These are phyloP conservation scores for Ramaria sp. DNA, from an alignment of 768 basidiomycete genomes.

Conservation along the genomic window DNA sequence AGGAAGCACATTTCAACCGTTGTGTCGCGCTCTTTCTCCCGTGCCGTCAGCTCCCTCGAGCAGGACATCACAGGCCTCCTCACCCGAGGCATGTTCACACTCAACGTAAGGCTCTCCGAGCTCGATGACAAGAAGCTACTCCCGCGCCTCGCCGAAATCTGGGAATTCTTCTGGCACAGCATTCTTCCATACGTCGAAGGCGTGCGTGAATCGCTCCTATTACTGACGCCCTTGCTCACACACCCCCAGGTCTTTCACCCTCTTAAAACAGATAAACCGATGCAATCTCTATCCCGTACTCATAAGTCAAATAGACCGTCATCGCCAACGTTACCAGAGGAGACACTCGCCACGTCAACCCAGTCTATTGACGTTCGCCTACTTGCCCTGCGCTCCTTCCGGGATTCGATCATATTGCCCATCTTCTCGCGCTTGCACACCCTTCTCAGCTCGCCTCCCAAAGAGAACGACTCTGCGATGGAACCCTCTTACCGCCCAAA, in stretches of 20 bases:
- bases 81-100: conserved; percentile 80
- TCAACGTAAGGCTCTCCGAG: conserved; percentile 72
- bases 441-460: conserved; percentile 30
- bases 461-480: conserved; percentile 38
- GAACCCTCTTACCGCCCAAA: conserved; percentile 53
- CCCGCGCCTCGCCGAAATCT: conserved; percentile 71
- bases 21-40: conserved; percentile 62
- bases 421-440: conserved; percentile 44
- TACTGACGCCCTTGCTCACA: conserved; percentile 19
- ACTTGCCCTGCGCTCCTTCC: conserved; percentile 69
- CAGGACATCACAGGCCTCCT: conserved; percentile 77
- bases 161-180: conserved; percentile 91
- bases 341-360: conserved; percentile 18
- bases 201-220: conserved; percentile 31
- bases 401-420: conserved; percentile 69
- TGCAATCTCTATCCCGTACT: conserved; percentile 59
- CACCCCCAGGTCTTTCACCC: conserved; percentile 42
- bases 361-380: conserved; percentile 68
- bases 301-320: conserved; percentile 37
- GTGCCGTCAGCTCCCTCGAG: conserved; percentile 63
- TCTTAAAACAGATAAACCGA: conserved; percentile 47
- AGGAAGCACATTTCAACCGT: conserved; percentile 67
- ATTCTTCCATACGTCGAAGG: conserved; percentile 83
- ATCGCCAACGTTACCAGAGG: conserved; percentile 36
- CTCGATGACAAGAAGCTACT: conserved; percentile 74